Base-by-base conservation (phyloP, 106 monocot species). In the Amphibolis antarctica region DNA sequence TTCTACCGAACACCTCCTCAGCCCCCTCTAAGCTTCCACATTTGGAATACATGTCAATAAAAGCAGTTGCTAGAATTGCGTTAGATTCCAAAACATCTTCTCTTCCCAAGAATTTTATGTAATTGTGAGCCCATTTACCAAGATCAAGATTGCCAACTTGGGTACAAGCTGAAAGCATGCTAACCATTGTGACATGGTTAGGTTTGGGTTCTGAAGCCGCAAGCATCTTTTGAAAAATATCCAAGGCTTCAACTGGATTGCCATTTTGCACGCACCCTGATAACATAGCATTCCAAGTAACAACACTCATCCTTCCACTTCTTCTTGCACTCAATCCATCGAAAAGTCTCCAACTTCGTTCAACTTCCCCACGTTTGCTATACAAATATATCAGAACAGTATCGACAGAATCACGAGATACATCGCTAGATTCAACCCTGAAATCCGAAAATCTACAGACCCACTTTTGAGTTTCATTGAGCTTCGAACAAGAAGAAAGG, bases 21-120 rank as follows among this genome's bases (percentile, higher is more conserved):
- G 66, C 71, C 36, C 60, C 62, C 46, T 47, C 44, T 5, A 71
- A 55, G 28, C 66, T 71, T n/a, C 71, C 77, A 55, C 77, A 77
- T 28, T 77, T 77, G 45, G 71, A 77, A 17, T 66, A 77, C 77
- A 77, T 77, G 53, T 72, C 77, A 22, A 77, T 55, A 12, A 77
- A 66, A 26, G 77, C 56, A 26, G 77, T 77, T n/a, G 71, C 77
- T n/a, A 77, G 53, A 53, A 71, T 77, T 1, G 53, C 62, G 36
- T 77, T 72, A 2, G 53, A 46, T 28, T 53, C 52, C 0, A 69
- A 28, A 42, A 71, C n/a, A 5, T 19, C 66, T 56, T 30, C 50
- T 19, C 31, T 10, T 10, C 29, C 29, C 18, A 44, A 29, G 9
- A 46, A 24, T 62, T 67, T 67, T 45, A 67, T 53, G 61, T 66